Evolutionary conservation across 2,329 filamentous ascomycete genomes (phyloP).

Genomic region (Phyllosticta ampelicida): DNA sequence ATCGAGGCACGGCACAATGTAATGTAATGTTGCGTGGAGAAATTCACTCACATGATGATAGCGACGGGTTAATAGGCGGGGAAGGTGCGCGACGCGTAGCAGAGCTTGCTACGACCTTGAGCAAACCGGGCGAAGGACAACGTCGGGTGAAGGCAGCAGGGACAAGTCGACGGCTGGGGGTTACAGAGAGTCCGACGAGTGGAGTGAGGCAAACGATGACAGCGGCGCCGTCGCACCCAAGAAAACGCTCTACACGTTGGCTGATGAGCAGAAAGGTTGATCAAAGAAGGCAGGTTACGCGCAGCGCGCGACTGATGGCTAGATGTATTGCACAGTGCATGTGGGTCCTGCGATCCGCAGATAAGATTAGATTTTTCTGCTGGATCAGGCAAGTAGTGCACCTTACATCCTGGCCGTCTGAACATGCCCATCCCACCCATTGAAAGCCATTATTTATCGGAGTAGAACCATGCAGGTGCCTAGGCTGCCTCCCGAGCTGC

Average conservation of each 20-base stretch:
- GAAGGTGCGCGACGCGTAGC: neutral
- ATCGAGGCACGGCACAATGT: neutral
- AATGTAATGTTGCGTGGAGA: neutral
- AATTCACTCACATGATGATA: neutral
- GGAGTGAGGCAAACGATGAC: neutral
- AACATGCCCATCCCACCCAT: no score
- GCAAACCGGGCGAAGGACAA: neutral
- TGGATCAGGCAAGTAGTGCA: no score
- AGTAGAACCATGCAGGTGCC: neutral
- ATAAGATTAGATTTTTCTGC: neutral
- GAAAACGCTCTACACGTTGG: neutral
- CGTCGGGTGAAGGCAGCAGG: neutral
- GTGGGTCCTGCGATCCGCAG: neutral
- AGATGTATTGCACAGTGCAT: no score
- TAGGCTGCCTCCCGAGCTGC: conserved; percentile 19
- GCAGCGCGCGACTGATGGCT: neutral
- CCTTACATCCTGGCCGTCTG: no score
- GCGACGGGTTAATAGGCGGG: neutral
- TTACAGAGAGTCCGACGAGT: neutral
- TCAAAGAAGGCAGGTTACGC: neutral
- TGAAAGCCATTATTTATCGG: neutral
- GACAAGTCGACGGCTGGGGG: neutral
- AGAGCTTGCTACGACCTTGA: neutral
- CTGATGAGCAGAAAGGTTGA: neutral
- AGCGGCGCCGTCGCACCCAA: neutral